Evolutionary conservation across 2,329 filamentous ascomycete genomes (phyloP).

Genomic region (Trematosphaeria pertusa): DNA sequence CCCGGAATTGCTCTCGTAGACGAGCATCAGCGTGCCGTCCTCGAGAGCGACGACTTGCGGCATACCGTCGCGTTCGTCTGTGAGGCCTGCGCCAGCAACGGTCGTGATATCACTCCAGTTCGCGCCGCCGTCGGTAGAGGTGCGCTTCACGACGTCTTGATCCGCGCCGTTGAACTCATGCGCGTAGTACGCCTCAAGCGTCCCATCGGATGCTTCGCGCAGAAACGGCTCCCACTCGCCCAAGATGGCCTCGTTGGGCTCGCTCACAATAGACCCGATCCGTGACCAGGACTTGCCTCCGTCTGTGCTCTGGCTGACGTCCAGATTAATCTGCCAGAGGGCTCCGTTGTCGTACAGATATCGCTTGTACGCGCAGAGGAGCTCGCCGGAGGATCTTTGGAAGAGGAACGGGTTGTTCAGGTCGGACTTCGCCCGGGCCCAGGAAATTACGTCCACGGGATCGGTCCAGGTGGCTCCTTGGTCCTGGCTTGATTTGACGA

Average conservation of each 20-base stretch:
- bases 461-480: background rate
- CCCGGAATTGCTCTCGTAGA: background rate
- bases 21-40: background rate
- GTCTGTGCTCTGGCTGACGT: background rate
- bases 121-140: background rate
- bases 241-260: background rate
- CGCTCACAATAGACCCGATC: background rate
- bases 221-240: slow-evolving; percentile 4
- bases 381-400: background rate
- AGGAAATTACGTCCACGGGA: background rate
- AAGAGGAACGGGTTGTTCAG: slow-evolving; percentile 3
- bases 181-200: slow-evolving; percentile 1
- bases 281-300: background rate
- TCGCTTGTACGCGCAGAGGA: slow-evolving; percentile 1
- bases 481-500: background rate
- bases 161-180: background rate
- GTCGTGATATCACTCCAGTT: background rate
- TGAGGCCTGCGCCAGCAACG: background rate
- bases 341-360: background rate
- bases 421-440: too few species aligned
- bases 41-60: background rate
- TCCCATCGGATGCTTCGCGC: background rate
- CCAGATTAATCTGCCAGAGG: background rate
- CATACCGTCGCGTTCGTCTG: slow-evolving; percentile 1
- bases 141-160: slow-evolving; percentile 1